A percentile compares a stretch with the other conserved stretches of the same genome.
Conservation (phyloP, 257 asterid genomes). For the Solanum chilense region DNA sequence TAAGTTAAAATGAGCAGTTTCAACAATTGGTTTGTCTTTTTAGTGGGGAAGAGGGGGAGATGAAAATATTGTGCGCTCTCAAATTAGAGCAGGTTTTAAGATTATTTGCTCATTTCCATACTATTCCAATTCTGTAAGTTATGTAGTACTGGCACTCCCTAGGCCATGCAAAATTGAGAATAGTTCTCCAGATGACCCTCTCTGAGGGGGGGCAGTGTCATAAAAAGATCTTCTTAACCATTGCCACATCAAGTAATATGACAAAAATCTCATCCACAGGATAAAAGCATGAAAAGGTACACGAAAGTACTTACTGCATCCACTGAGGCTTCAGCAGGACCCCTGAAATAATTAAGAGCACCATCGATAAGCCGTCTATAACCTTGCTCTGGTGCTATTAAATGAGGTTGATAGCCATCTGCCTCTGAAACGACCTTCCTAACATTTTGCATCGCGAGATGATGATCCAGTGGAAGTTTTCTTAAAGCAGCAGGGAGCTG, state of each 20-base stretch:
- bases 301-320: conserved; percentile 21
- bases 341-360: conserved; percentile 31
- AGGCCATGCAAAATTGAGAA: neutral
- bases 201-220: neutral
- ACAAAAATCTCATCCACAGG: neutral
- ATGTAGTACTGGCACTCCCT: neutral
- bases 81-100: neutral
- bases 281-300: neutral
- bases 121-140: neutral
- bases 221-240: neutral
- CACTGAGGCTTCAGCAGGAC: conserved; percentile 42
- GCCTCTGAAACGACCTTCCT: conserved; percentile 33
- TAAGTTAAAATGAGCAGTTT: neutral
- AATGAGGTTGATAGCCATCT: conserved; percentile 45
- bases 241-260: neutral
- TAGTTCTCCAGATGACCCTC: neutral
- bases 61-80: neutral
- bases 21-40: neutral
- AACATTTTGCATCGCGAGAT: conserved; percentile 28
- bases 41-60: neutral
- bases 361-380: conserved; percentile 34
- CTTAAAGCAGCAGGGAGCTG: conserved; percentile 34
- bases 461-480: conserved; percentile 32
- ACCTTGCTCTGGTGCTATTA: conserved; percentile 38
- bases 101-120: neutral